A percentile compares a stretch with the other conserved stretches of the same genome.
phyloP scores from a whole-genome alignment of 164 flowering plant species.

The Dillenia turbinata region DNA sequence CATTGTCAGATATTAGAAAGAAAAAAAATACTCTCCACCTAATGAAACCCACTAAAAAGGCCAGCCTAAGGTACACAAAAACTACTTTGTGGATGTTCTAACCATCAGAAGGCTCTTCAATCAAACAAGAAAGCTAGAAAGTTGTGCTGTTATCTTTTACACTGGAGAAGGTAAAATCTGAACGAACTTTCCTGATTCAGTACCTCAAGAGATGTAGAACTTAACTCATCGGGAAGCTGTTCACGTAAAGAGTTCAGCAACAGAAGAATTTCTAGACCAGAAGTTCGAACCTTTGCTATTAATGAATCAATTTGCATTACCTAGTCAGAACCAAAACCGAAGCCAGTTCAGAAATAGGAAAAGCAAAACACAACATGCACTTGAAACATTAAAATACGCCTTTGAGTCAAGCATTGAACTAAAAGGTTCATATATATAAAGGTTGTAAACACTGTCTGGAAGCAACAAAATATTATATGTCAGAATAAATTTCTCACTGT shows the following conservation, averaged over 20 bases:
- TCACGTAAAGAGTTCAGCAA: slow-evolving; percentile 40
- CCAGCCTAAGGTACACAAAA: no score
- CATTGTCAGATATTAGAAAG: no score
- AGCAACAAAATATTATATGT: no score
- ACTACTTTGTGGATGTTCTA: background rate
- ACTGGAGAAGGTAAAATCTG: background rate
- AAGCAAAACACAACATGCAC: background rate
- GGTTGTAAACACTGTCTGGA: no score
- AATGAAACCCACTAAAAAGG: no score
- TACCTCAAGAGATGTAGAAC: slow-evolving; percentile 71
- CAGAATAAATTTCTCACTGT: no score
- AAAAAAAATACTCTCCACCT: no score
- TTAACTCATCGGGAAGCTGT: slow-evolving; percentile 43
- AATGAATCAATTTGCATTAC: slow-evolving; percentile 66
- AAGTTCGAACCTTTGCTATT: slow-evolving; percentile 39
- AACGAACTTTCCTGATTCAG: background rate
- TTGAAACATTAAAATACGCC: background rate
- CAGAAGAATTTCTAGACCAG: slow-evolving; percentile 42
- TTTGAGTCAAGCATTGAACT: background rate
- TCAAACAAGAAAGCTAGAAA: background rate
- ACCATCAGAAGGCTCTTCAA: slow-evolving; percentile 1
- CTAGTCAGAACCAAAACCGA: slow-evolving; percentile 26
- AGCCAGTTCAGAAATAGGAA: background rate
- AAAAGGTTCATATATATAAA: background rate
- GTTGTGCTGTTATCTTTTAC: no score